Conservation (phyloP, 176 grass and related monocot species). For the Oryza glumipatula region DNA sequence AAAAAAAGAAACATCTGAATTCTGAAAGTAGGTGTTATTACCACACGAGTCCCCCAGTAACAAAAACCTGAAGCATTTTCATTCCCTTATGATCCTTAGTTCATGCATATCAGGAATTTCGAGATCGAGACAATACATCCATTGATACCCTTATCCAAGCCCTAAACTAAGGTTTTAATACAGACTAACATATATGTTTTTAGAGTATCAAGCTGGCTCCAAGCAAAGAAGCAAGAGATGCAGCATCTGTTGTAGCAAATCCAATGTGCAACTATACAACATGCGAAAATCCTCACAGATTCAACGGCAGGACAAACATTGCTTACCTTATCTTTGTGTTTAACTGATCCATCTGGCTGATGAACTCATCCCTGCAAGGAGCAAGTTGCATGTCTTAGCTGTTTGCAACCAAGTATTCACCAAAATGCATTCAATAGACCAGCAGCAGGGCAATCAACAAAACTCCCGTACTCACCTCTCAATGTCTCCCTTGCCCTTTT, state of each 20-base stretch:
- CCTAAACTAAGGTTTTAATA: background rate
- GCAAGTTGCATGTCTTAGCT: background rate
- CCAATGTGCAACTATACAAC: background rate
- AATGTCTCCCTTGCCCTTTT: constrained; percentile 38
- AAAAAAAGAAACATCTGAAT: background rate
- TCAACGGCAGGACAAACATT: background rate
- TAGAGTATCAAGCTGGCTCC: background rate
- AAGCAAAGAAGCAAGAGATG: background rate
- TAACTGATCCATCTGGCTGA: constrained; percentile 62
- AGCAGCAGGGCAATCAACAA: constrained; percentile 3
- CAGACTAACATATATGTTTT: no score
- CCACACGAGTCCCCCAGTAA: no score
- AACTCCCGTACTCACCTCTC: constrained; percentile 30
- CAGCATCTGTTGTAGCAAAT: background rate
- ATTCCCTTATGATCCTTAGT: no score
- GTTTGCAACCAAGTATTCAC: background rate
- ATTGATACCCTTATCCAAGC: background rate
- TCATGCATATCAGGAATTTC: background rate
- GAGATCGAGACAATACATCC: background rate
- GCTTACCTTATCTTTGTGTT: constrained; percentile 70
- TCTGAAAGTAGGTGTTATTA: background rate
- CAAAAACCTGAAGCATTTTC: no score
- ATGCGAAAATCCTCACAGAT: background rate
- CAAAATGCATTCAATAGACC: background rate
- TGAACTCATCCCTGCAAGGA: constrained; percentile 65